A percentile compares a stretch with the other conserved stretches of the same genome.
Evolutionary conservation across 768 basidiomycete genomes (phyloP).

Genomic region (Tulasnella calospora): DNA sequence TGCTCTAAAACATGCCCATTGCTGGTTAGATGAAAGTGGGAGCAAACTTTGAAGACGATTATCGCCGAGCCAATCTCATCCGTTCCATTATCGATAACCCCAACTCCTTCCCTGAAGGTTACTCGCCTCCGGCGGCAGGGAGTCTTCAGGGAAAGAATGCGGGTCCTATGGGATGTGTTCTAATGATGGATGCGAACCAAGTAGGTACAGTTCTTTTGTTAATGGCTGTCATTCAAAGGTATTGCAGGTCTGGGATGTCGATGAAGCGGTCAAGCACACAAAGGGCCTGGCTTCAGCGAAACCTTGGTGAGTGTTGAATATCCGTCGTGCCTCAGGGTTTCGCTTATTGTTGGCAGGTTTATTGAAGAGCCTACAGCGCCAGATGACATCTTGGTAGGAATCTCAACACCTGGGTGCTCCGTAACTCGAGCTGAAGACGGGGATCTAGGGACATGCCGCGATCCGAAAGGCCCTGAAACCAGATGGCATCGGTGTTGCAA

Average conservation of each 20-base stretch:
- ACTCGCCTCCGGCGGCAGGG: conserved; percentile 31
- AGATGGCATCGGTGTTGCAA: conserved; percentile 41
- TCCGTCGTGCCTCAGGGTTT: too few species aligned
- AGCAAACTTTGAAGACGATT: conserved; percentile 41
- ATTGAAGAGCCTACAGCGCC: conserved; percentile 45
- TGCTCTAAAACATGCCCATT: not conserved
- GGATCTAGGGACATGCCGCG: conserved; percentile 33
- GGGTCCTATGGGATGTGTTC: conserved; percentile 42
- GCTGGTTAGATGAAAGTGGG: conserved; percentile 41
- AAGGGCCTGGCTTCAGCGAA: conserved; percentile 38
- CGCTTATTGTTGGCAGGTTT: conserved; percentile 30
- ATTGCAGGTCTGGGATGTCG: conserved; percentile 37
- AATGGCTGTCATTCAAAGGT: not conserved
- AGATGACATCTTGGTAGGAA: conserved; percentile 25
- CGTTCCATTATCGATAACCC: conserved; percentile 45
- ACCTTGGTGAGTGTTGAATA: conserved; percentile 34
- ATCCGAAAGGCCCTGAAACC: conserved; percentile 38
- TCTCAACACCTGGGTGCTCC: not conserved
- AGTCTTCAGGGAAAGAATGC: conserved; percentile 42
- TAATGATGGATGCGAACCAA: conserved; percentile 48
- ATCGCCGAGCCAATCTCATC: conserved; percentile 41
- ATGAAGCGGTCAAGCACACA: conserved; percentile 42
- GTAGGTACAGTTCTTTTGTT: conserved; percentile 10
- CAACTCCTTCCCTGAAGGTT: conserved; percentile 36
- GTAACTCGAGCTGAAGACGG: conserved; percentile 31